A percentile compares a stretch with the other conserved stretches of the same genome.
These are phyloP conservation scores for Suillus discolor DNA, from an alignment of 768 basidiomycete species.

Conservation along the genomic window DNA sequence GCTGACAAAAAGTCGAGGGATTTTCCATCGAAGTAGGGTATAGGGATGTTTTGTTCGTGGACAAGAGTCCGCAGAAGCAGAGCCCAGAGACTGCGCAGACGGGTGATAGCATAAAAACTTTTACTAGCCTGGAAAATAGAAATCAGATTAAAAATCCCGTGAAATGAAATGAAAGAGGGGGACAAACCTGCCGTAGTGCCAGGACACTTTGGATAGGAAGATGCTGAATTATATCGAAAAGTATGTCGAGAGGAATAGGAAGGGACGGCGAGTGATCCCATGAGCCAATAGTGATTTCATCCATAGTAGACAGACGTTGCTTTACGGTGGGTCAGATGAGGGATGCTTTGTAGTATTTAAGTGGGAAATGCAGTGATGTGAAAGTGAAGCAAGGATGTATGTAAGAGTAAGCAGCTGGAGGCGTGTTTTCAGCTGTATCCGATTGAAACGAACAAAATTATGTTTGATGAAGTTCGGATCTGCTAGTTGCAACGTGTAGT, in stretches of 20 bases:
- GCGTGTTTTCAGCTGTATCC: neutral
- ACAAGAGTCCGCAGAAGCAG: conserved; percentile 45
- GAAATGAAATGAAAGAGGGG: neutral
- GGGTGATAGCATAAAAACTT: conserved; percentile 42
- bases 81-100: conserved; percentile 53
- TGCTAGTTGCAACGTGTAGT: conserved; percentile 12
- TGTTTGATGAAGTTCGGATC: conserved; percentile 9
- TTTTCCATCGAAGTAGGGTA: conserved; percentile 40
- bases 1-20: conserved; percentile 40
- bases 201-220: conserved; percentile 46
- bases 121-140: conserved; percentile 46
- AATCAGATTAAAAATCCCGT: neutral
- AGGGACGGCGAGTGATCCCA: conserved; percentile 16
- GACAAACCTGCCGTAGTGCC: conserved; percentile 48
- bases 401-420: neutral
- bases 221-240: conserved; percentile 44
- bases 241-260: conserved; percentile 50
- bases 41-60: conserved; percentile 45
- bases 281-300: neutral
- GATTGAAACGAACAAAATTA: neutral
- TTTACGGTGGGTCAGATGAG: neutral
- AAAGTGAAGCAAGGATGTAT: neutral
- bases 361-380: neutral
- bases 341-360: neutral
- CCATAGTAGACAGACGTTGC: neutral